Evolutionary conservation across 371 early-diverging fungal genomes (phyloP), one percentile per base, ranked within the genome.

Genomic region (Apophysomyces sp.): DNA sequence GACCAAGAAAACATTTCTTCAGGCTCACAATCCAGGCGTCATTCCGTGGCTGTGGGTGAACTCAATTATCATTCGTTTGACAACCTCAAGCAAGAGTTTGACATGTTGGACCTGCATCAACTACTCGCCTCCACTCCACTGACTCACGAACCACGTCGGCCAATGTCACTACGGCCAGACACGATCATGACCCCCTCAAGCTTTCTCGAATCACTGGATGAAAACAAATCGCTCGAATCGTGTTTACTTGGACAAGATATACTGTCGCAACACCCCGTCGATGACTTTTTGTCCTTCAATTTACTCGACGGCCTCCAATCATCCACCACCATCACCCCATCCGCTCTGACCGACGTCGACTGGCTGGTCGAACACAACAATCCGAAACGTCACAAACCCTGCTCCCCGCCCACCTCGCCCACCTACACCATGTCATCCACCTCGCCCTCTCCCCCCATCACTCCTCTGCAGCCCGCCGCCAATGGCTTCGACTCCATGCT

Each of bases 171-270:
- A 18, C 61, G 72, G 2, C 52, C 76, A 18, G 76, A 76, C 24
- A 68, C 69, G 15, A 44, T 44, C 8, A n/a, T n/a, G n/a, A 44
- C n/a, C 60, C 58, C 31, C 67, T 41, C 86, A n/a, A 81, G 78
- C 31, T 88, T 86, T 62, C 66, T 84, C 56, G 78, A 84, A 29
- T 81, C 88, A 12, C 66, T 87, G 13, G 80, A 78, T 51, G 63
- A 60, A 32, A 63, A 69, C 9, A 60, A 63, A 44, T 21, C 49
- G 4, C 49, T 44, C 3, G 49, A 44, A n/a, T 18, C 49, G 18
- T 44, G 49, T 21, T 11, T 44, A 9, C 49, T 44, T 6, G 49
- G 24, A 9, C 49, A 44, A 21, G 49, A 44, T 18, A 9, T 18
- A 4, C 16, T n/a, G 7, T 21, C 21, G 11, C 49, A 18, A 18